phyloP scores from a whole-genome alignment of 23 red algal species.

The Gracilaria domingensis region DNA sequence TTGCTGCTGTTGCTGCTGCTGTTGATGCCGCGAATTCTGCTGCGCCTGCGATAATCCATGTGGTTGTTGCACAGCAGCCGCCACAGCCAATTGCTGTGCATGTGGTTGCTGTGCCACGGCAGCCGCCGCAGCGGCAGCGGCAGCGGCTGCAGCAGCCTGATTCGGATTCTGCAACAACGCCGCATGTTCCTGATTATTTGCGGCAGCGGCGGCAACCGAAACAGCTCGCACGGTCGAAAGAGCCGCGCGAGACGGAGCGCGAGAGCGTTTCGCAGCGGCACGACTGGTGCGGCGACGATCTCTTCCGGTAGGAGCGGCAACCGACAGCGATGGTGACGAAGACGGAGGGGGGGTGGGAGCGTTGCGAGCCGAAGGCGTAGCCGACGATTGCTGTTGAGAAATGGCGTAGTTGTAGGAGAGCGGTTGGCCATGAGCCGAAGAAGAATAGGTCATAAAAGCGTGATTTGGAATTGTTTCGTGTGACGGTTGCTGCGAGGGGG shows the following conservation, averaged over 20 bases:
- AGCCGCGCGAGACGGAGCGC: neutral
- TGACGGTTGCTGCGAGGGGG: neutral
- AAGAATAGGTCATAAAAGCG: constrained; percentile 20
- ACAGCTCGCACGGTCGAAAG: neutral
- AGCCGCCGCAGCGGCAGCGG: neutral
- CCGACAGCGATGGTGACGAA: neutral
- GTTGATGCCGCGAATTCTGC: neutral
- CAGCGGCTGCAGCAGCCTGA: neutral
- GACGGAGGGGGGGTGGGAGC: constrained; percentile 21
- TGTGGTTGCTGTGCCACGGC: constrained; percentile 1
- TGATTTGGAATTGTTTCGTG: constrained; percentile 10
- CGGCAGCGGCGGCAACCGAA: neutral
- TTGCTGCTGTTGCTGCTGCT: constrained; percentile 11
- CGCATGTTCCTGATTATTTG: neutral
- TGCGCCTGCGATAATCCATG: neutral
- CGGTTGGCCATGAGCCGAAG: constrained; percentile 6
- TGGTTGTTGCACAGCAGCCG: neutral
- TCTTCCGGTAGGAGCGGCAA: neutral
- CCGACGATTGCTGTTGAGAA: neutral
- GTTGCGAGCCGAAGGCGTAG: neutral
- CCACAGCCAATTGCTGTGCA: neutral
- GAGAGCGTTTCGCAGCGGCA: neutral
- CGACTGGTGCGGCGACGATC: constrained; percentile 33
- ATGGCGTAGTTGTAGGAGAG: neutral
- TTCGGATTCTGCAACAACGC: neutral